Evolutionary conservation across 2,329 filamentous ascomycete species (phyloP).

Genomic region (Cercospora berteroae): DNA sequence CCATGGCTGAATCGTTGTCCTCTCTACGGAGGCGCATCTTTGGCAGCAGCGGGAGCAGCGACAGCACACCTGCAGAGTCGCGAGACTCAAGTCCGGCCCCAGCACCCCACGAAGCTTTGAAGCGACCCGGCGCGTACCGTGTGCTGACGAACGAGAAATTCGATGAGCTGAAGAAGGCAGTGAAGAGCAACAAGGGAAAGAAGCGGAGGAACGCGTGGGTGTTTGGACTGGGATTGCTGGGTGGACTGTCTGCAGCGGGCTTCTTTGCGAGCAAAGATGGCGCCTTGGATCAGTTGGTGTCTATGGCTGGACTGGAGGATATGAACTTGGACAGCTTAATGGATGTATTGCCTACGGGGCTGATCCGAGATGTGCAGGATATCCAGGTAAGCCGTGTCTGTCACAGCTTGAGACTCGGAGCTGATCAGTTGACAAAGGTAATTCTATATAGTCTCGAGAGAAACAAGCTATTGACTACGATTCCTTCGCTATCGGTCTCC

Average conservation of each 20-base stretch:
- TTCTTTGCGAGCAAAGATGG: slow-evolving; percentile 90
- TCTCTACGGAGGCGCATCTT: slow-evolving; percentile 39
- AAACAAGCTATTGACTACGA: slow-evolving; percentile 88
- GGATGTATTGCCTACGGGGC: slow-evolving; percentile 81
- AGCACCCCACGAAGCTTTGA: slow-evolving; percentile 33
- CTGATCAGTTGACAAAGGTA: slow-evolving; percentile 35
- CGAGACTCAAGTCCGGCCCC: slow-evolving; percentile 43
- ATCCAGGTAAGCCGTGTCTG: slow-evolving; percentile 61
- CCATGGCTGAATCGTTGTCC: slow-evolving; percentile 21
- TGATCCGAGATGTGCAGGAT: slow-evolving; percentile 82
- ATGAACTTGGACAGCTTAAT: slow-evolving; percentile 80
- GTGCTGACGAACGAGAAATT: slow-evolving; percentile 54
- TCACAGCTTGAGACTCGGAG: not conserved
- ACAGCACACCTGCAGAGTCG: slow-evolving; percentile 37
- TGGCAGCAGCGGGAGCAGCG: slow-evolving; percentile 27
- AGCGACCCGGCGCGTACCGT: slow-evolving; percentile 43
- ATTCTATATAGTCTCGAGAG: slow-evolving; percentile 67
- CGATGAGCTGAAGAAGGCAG: slow-evolving; percentile 40
- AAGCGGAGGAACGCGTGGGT: slow-evolving; percentile 79
- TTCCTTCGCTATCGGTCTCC: slow-evolving; percentile 85
- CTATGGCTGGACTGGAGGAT: slow-evolving; percentile 68
- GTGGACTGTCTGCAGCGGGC: slow-evolving; percentile 81
- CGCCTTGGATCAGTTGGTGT: slow-evolving; percentile 60
- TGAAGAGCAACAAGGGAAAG: slow-evolving; percentile 38
- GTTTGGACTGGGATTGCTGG: slow-evolving; percentile 84